Evolutionary conservation across 2,329 filamentous ascomycete species (phyloP).

Genomic region (Exophiala viscosa): DNA sequence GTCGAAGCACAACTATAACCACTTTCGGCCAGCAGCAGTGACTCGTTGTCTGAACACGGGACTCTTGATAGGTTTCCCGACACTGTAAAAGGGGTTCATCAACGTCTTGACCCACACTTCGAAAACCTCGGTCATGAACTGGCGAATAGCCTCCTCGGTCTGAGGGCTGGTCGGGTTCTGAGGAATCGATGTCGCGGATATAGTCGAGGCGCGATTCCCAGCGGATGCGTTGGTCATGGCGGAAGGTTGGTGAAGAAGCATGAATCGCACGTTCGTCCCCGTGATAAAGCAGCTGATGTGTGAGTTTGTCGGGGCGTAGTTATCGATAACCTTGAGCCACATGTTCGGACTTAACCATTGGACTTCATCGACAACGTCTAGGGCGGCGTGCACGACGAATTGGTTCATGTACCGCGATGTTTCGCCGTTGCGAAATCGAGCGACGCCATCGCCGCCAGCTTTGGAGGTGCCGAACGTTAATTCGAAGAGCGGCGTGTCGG

Average conservation of each 20-base stretch:
- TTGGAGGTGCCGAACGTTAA: constrained; percentile 96
- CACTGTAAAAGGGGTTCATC: constrained; percentile 93
- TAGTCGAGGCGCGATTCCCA: constrained; percentile 33
- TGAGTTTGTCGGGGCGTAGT: constrained; percentile 78
- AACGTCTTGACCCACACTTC: constrained; percentile 95
- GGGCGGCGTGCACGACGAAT: constrained; percentile 89
- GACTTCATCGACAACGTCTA: constrained; percentile 93
- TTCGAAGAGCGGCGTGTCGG: constrained; percentile 94
- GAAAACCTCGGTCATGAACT: constrained; percentile 93
- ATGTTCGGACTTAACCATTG: constrained; percentile 87
- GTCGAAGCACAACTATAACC: constrained; percentile 56
- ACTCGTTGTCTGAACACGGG: constrained; percentile 81
- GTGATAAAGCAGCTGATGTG: constrained; percentile 95
- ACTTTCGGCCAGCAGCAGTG: constrained; percentile 85
- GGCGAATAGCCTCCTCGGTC: constrained; percentile 91
- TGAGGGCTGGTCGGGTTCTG: constrained; percentile 83
- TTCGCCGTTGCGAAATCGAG: constrained; percentile 70
- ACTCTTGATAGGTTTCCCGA: constrained; percentile 80
- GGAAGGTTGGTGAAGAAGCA: constrained; percentile 82
- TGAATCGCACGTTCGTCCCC: constrained; percentile 85
- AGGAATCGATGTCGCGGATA: constrained; percentile 63
- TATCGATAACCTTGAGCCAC: constrained; percentile 96
- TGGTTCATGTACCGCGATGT: constrained; percentile 92
- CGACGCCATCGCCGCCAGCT: constrained; percentile 86
- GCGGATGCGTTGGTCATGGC: constrained; percentile 36